Conservation (phyloP, 2,329 filamentous ascomycete species). For the Samsoniella hepiali region DNA sequence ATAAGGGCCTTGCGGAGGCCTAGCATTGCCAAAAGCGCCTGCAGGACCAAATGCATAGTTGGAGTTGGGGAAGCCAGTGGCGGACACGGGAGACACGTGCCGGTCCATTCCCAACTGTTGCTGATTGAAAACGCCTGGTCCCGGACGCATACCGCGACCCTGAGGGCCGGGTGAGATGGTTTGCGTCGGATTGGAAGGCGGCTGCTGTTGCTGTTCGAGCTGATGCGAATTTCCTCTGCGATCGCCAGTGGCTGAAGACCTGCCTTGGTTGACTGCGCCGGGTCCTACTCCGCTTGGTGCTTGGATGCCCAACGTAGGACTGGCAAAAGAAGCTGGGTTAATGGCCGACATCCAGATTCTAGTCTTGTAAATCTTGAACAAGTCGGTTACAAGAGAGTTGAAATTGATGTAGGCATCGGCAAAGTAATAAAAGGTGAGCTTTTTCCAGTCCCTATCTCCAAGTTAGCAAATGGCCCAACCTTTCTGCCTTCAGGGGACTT, state of each 20-base stretch:
- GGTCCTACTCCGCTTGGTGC: slow-evolving; percentile 65
- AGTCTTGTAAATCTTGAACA: slow-evolving; percentile 99
- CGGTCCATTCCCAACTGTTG: slow-evolving; percentile 41
- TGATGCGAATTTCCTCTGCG: slow-evolving; percentile 44
- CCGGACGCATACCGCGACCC: slow-evolving; percentile 41
- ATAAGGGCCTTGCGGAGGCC: slow-evolving; percentile 28
- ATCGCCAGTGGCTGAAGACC: slow-evolving; percentile 40
- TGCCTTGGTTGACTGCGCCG: slow-evolving; percentile 59
- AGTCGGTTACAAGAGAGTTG: slow-evolving; percentile 91
- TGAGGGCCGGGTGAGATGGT: slow-evolving; percentile 12
- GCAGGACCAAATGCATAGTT: slow-evolving; percentile 36
- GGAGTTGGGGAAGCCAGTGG: slow-evolving; percentile 34
- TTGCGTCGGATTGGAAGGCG: background rate
- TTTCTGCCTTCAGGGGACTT: slow-evolving; percentile 41
- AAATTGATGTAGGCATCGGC: slow-evolving; percentile 98
- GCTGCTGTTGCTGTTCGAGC: slow-evolving; percentile 38
- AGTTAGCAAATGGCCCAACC: slow-evolving; percentile 16
- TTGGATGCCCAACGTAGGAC: slow-evolving; percentile 68
- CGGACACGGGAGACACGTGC: slow-evolving; percentile 35
- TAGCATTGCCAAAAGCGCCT: slow-evolving; percentile 33
- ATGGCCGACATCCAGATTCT: slow-evolving; percentile 99
- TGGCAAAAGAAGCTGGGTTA: slow-evolving; percentile 93
- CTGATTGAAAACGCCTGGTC: slow-evolving; percentile 38
- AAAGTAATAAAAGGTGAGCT: slow-evolving; percentile 98
- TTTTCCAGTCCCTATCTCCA: slow-evolving; percentile 84